Evolutionary conservation across 108 stramenopile genomes (phyloP).

Genomic region (Cyclotella atomus): DNA sequence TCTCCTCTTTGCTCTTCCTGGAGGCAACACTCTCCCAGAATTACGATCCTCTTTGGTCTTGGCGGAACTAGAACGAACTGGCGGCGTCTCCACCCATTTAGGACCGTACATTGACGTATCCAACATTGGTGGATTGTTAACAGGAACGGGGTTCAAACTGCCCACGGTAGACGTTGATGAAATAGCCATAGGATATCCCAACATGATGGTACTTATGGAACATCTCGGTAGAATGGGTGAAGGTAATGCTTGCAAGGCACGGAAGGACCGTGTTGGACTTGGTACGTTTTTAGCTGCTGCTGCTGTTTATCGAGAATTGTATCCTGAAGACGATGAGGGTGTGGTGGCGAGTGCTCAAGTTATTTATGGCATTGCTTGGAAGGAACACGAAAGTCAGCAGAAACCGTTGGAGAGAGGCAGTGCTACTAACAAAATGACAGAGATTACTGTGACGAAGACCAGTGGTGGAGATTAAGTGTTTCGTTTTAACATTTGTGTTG

Average conservation of each 20-base stretch:
- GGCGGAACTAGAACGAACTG: slow-evolving; percentile 91
- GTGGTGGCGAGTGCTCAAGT: slow-evolving; percentile 81
- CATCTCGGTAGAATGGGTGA: slow-evolving; percentile 98
- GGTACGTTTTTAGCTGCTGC: slow-evolving; percentile 93
- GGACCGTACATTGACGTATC: slow-evolving; percentile 94
- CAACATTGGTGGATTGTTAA: slow-evolving; percentile 88
- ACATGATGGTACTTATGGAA: slow-evolving; percentile 91
- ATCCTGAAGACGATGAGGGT: slow-evolving; percentile 48
- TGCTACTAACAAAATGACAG: slow-evolving; percentile 72
- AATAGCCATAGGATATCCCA: slow-evolving; percentile 84
- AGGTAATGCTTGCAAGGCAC: slow-evolving; percentile 76
- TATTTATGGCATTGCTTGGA: slow-evolving; percentile 98
- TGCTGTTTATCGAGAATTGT: slow-evolving; percentile 91
- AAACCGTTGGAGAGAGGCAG: slow-evolving; percentile 82
- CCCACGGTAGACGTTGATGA: slow-evolving; percentile 97
- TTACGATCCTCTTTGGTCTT: slow-evolving; percentile 83
- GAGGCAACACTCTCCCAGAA: slow-evolving; percentile 94
- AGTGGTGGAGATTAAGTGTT: not conserved
- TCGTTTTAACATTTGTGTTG: too few relatives aligned
- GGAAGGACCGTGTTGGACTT: slow-evolving; percentile 54
- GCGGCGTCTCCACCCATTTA: slow-evolving; percentile 91
- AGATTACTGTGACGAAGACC: slow-evolving; percentile 50
- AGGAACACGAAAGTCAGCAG: slow-evolving; percentile 92
- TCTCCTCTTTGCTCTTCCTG: slow-evolving; percentile 94
- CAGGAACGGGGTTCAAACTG: slow-evolving; percentile 88